phyloP scores from a whole-genome alignment of 257 asterid genomes.

The Solanum etuberosum region DNA sequence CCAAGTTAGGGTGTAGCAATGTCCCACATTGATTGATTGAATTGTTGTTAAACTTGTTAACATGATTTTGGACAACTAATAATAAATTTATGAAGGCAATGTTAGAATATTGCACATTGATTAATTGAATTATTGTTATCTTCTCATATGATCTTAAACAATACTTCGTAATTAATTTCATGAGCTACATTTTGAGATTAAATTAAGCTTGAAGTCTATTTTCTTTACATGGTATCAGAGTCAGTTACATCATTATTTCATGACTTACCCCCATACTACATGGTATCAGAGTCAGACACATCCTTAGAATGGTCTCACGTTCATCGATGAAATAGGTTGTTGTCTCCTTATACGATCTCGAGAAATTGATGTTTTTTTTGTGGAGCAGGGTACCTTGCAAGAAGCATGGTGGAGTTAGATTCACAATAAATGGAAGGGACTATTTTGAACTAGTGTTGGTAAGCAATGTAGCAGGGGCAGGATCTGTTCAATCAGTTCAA shows the following conservation, averaged over 20 bases:
- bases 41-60: not conserved
- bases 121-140: not conserved
- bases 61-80: not conserved
- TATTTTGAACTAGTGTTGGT: constrained; percentile 69
- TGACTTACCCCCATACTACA: not conserved
- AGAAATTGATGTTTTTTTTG: not conserved
- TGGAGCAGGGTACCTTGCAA: constrained; percentile 62
- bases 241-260: too few species aligned
- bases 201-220: not conserved
- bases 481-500: constrained; percentile 50
- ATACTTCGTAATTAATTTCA: too few species aligned
- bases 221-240: not conserved
- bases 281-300: not conserved
- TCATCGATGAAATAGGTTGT: not conserved
- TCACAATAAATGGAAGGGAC: constrained; percentile 60
- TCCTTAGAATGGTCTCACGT: too few species aligned
- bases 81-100: not conserved
- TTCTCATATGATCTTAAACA: not conserved
- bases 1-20: not conserved
- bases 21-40: not conserved
- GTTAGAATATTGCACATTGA: not conserved
- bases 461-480: constrained; percentile 69
- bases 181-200: not conserved
- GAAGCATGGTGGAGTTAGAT: constrained; percentile 72
- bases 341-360: not conserved